These are phyloP conservation scores for Glebionis coronaria DNA, from an alignment of 129 eudicot species.

Conservation along the genomic window DNA sequence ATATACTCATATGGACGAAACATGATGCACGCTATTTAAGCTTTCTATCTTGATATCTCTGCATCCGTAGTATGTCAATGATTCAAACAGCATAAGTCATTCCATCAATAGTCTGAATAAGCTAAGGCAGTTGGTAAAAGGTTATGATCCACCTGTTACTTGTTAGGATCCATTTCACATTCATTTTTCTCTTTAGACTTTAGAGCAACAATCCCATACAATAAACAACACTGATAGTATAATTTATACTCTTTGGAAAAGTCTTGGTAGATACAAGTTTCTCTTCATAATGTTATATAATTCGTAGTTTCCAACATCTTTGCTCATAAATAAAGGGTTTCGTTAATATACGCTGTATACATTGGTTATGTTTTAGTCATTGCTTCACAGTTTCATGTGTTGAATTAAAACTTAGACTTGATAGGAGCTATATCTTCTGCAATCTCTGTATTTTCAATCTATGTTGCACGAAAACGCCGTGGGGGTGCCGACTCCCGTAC, in stretches of 20 bases:
- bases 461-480: no score
- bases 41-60: not conserved
- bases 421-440: no score
- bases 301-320: not conserved
- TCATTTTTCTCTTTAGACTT: not conserved
- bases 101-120: conserved; percentile 1
- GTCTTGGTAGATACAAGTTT: not conserved
- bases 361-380: not conserved
- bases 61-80: not conserved
- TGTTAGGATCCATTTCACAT: not conserved
- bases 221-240: no score
- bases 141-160: not conserved
- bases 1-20: not conserved
- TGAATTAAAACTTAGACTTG: no score
- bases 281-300: not conserved
- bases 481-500: no score
- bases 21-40: not conserved
- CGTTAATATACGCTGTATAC: not conserved
- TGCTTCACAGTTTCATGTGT: not conserved
- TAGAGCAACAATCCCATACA: not conserved
- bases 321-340: not conserved
- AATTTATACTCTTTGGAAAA: not conserved
- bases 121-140: not conserved
- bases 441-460: no score
- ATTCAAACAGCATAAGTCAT: not conserved